A percentile compares a stretch with the other conserved stretches of the same genome.
Evolutionary conservation across 352 stramenopile genomes (phyloP).

Genomic region (Saprolegnia parasitica): DNA sequence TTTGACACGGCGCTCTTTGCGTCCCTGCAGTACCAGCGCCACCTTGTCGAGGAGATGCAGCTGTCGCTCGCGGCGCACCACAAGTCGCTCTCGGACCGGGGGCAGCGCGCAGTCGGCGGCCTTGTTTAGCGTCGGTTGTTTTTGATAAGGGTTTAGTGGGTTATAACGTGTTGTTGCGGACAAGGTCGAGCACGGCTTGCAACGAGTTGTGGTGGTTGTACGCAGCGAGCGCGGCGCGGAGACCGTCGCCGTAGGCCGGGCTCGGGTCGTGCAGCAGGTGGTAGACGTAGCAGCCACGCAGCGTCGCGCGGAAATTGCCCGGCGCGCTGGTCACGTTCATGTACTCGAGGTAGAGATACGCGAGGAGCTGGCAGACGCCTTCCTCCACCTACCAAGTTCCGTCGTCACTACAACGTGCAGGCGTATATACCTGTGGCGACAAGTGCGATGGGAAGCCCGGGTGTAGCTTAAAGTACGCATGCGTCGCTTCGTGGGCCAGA

Average conservation of each 20-base stretch:
- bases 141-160: slow-evolving; percentile 35
- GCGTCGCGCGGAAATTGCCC: slow-evolving; percentile 41
- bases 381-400: slow-evolving; percentile 41
- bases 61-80: slow-evolving; percentile 6
- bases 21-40: slow-evolving; percentile 28
- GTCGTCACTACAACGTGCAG: background rate
- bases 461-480: slow-evolving; percentile 69
- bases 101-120: background rate
- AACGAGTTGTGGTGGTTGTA: slow-evolving; percentile 65
- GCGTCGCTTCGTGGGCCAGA: slow-evolving; percentile 67
- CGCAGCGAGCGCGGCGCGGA: slow-evolving; percentile 52
- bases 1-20: slow-evolving; percentile 25
- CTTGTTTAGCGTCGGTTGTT: background rate
- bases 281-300: slow-evolving; percentile 62
- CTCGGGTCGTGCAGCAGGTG: slow-evolving; percentile 58
- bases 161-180: slow-evolving; percentile 32
- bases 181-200: slow-evolving; percentile 58
- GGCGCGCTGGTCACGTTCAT: slow-evolving; percentile 45
- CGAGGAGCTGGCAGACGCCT: slow-evolving; percentile 72
- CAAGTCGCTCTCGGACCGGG: background rate
- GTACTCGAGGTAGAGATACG: slow-evolving; percentile 71
- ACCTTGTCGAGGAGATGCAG: slow-evolving; percentile 25
- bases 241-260: slow-evolving; percentile 60
- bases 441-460: slow-evolving; percentile 48
- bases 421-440: slow-evolving; percentile 36